Conservation (phyloP, 2,329 filamentous ascomycete species). For the Calonectria henricotiae region DNA sequence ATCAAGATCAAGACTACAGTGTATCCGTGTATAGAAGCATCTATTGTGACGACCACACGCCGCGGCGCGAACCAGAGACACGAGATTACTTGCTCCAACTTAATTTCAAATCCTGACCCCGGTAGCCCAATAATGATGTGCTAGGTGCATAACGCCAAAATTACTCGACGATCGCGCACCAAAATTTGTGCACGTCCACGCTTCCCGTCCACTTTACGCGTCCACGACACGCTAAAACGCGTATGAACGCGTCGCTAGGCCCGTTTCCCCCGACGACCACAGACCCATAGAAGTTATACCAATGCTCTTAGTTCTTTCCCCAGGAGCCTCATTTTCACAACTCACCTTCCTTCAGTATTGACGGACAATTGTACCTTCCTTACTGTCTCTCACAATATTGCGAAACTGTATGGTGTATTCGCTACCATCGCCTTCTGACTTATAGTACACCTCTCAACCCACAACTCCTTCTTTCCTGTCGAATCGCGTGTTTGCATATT, state of each 20-base stretch:
- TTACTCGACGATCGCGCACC: slow-evolving; percentile 11
- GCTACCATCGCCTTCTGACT: not conserved
- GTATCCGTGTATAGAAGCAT: not conserved
- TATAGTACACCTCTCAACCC: slow-evolving; percentile 4
- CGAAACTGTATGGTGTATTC: not conserved
- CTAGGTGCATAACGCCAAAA: slow-evolving; percentile 3
- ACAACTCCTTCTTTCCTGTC: slow-evolving; percentile 25
- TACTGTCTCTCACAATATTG: not conserved
- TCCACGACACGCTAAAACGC: slow-evolving; percentile 20
- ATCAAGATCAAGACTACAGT: too few relatives aligned
- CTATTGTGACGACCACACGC: not conserved
- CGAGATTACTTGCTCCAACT: not conserved
- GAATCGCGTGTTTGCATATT: slow-evolving; percentile 24
- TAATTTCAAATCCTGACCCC: not conserved
- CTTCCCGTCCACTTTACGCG: slow-evolving; percentile 37
- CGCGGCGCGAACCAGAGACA: not conserved
- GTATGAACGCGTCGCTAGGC: slow-evolving; percentile 33
- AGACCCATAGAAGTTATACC: slow-evolving; percentile 30
- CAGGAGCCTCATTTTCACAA: slow-evolving; percentile 27
- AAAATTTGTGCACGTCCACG: slow-evolving; percentile 19
- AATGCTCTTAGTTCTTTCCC: slow-evolving; percentile 28
- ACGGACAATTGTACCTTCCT: slow-evolving; percentile 19
- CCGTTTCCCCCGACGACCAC: slow-evolving; percentile 41
- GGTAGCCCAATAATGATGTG: not conserved
- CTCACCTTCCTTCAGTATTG: slow-evolving; percentile 26